Percentiles rank a stretch among this genome's conserved stretches.
phyloP scores from a whole-genome alignment of 345 rosid species.

The Barbarea vulgaris region DNA sequence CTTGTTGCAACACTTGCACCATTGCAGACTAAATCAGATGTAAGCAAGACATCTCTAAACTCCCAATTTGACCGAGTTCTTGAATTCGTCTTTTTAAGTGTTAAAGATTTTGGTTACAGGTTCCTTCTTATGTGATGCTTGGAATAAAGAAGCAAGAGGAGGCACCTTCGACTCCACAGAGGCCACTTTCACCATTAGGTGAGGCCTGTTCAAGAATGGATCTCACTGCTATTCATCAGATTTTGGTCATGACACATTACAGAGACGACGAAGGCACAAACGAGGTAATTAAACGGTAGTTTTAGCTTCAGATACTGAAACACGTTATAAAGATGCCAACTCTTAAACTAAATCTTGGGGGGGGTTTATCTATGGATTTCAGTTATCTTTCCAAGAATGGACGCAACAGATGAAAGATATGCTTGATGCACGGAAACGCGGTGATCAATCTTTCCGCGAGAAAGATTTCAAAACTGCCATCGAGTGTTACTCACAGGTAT shows the following conservation, averaged over 20 bases:
- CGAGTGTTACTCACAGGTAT: slow-evolving; percentile 92
- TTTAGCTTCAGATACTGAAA: neutral
- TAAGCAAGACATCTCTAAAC: slow-evolving; percentile 41
- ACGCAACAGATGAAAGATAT: slow-evolving; percentile 97
- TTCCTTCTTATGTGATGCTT: slow-evolving; percentile 88
- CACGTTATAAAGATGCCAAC: neutral
- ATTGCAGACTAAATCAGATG: slow-evolving; percentile 79
- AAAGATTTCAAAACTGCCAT: slow-evolving; percentile 94
- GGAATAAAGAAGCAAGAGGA: slow-evolving; percentile 73
- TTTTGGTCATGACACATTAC: slow-evolving; percentile 81
- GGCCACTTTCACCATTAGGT: slow-evolving; percentile 84
- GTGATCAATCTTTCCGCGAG: slow-evolving; percentile 92
- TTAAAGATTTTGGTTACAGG: slow-evolving; percentile 51
- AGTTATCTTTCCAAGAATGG: slow-evolving; percentile 99
- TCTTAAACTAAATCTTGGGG: neutral
- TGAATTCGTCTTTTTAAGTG: neutral
- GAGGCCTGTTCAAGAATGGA: slow-evolving; percentile 96
- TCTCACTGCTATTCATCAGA: slow-evolving; percentile 95
- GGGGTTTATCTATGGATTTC: slow-evolving; percentile 18
- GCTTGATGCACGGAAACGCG: slow-evolving; percentile 91
- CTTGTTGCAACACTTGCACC: slow-evolving; percentile 75
- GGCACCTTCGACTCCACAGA: slow-evolving; percentile 73
- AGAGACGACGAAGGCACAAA: slow-evolving; percentile 94
- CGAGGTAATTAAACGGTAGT: slow-evolving; percentile 52
- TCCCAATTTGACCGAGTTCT: neutral